Conservation (phyloP, 2,329 filamentous ascomycete species). For the Cladorrhinum sp. region DNA sequence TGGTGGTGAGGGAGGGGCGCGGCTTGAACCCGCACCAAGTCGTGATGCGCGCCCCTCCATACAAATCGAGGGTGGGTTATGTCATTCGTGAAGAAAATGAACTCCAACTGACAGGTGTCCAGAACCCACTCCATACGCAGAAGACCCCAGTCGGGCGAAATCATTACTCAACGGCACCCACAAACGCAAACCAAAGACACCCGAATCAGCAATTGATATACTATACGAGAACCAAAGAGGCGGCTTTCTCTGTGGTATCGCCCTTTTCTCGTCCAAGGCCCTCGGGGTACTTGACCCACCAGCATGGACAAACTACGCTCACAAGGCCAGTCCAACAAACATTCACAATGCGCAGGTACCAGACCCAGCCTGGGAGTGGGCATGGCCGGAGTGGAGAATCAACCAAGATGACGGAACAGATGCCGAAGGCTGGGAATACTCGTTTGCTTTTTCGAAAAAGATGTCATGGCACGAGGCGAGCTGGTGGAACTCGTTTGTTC, state of each 20-base stretch:
- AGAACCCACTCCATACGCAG: conserved; percentile 23
- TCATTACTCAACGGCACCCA: conserved; percentile 14
- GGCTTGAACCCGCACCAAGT: not conserved
- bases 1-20: not conserved
- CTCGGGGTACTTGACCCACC: conserved; percentile 82
- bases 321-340: conserved; percentile 58
- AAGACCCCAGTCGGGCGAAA: conserved; percentile 12
- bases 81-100: not conserved
- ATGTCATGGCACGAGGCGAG: conserved; percentile 85
- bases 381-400: conserved; percentile 62
- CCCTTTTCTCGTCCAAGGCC: conserved; percentile 83
- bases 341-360: conserved; percentile 88
- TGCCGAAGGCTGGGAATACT: conserved; percentile 94
- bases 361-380: conserved; percentile 94
- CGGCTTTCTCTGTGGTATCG: conserved; percentile 80
- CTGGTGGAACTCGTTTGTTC: conserved; percentile 96
- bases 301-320: conserved; percentile 74
- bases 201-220: conserved; percentile 69
- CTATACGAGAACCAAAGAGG: conserved; percentile 96
- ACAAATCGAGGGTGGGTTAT: conserved; percentile 3
- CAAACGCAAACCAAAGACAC: conserved; percentile 38
- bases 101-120: not conserved
- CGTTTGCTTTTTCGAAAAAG: conserved; percentile 72
- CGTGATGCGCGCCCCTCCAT: conserved; percentile 16
- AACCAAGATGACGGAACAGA: conserved; percentile 77